Base-by-base conservation (phyloP, 2,329 filamentous ascomycete species). In the Calonectria honghensis region DNA sequence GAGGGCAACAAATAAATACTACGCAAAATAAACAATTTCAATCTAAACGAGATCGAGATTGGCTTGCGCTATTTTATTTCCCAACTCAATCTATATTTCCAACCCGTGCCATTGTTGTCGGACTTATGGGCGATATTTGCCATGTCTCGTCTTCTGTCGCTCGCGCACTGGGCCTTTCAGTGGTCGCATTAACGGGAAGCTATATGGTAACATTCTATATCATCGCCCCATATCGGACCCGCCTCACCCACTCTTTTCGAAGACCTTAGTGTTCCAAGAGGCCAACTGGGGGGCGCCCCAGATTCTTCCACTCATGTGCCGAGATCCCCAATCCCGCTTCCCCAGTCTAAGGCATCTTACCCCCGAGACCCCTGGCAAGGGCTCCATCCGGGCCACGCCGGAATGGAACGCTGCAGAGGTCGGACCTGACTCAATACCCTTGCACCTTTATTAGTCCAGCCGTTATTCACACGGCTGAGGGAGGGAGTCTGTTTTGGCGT, bases 371-470 rank as follows among this genome's bases (percentile, higher is more conserved):
- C 54, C 64, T 52, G 64, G 41, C 63, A 45, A 13, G 39, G 37
- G 29, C 45, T 51, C 45, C 45, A 54, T 24, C 45, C 32, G 57
- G 66, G 54, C 31, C 41, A 14, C 41, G 24, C 54, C 64, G 54
- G 37, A 54, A 63, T 73, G 64, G 54, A 68, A 68, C 70, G 32
- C 37, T 31, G 59, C 41, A 37, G 39, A 45, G 24, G 61, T 11
- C 32, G 51, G 35, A 11, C 57, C 48, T 73, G 67, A 73, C 66
- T 73, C 72, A 37, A 57, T 14, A 65, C 68, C 67, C 72, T 50
- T 61, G 59, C 20, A 16, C 24, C 20, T 64, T 65, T 27, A 59
- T 64, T 45, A 31, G 54, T 45, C 65, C 24, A 73, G 64, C 54
- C 59, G 45, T 63, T 54, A 52, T 48, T 66, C 45, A 20, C 52